Evolutionary conservation across 2,329 filamentous ascomycete genomes (phyloP).

Genomic region (Fusarium secorum): DNA sequence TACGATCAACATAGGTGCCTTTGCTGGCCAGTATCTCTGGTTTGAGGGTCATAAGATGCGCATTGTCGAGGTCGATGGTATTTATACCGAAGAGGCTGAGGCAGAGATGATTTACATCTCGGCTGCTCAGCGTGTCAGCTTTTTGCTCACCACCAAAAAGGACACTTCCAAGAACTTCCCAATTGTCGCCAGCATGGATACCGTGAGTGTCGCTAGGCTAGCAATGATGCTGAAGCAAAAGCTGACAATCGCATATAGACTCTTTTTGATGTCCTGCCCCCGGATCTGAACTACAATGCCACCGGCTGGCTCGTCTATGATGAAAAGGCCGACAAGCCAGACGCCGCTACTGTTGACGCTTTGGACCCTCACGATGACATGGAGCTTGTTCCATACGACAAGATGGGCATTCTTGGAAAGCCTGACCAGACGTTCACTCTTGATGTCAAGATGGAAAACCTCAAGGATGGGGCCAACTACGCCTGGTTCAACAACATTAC

Average conservation of each 20-base stretch:
- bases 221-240: not conserved
- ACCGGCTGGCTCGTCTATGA: constrained; percentile 71
- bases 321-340: constrained; percentile 53
- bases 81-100: constrained; percentile 68
- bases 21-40: constrained; percentile 72
- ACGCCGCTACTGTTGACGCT: constrained; percentile 64
- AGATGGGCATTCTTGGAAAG: constrained; percentile 64
- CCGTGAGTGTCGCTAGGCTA: constrained; percentile 51
- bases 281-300: constrained; percentile 71
- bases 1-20: constrained; percentile 77
- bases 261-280: constrained; percentile 74
- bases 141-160: constrained; percentile 70
- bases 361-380: constrained; percentile 80
- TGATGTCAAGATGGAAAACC: constrained; percentile 68
- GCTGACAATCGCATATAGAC: constrained; percentile 48
- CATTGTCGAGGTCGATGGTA: constrained; percentile 77
- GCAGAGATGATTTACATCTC: constrained; percentile 71
- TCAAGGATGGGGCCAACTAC: constrained; percentile 66
- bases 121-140: constrained; percentile 71
- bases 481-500: constrained; percentile 81
- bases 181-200: constrained; percentile 75
- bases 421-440: constrained; percentile 72
- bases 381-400: constrained; percentile 73
- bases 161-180: constrained; percentile 70
- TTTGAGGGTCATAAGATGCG: constrained; percentile 72